Base-by-base conservation (phyloP, 2,329 filamentous ascomycete genomes). In the Coniochaeta prunicola region DNA sequence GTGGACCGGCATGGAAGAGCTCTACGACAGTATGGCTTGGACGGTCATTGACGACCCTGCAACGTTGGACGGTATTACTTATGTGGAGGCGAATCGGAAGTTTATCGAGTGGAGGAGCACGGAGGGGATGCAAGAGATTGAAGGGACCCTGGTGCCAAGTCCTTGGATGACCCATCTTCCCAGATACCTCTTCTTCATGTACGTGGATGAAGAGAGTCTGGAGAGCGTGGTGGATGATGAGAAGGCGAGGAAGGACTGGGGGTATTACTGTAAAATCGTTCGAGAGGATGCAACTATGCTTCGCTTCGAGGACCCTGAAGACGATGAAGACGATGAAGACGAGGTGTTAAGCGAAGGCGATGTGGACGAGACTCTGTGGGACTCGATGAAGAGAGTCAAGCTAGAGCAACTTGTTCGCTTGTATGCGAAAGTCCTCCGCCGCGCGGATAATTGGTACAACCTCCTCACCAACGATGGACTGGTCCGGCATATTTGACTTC, bases 131-230 rank as follows among this genome's bases (percentile, higher is more conserved):
- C 40, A 30, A 21, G 58, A 59, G 54, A 48, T 50, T 28, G 13
- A 30, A 28, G 50, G 57, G 15, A 56, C 26, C 12, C 38, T 36
- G 6, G 53, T 59, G 26, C 3, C 40, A 34, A 8, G 34, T 4
- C 30, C 7, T 3, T 30, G 24, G 48, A 2, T 5, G n/a, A n/a
- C n/a, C 15, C 17, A 26, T 15, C 2, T 2, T n/a, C 48, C 48
- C 12, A 53, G 48, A 30, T 38, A 59, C 31, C 15, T 2, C 7
- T 59, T 53, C 45, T 59, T 59, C 28, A 13, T 59, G 4, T 28
- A 57, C 24, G 58, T 59, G 34, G 58, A 59, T 28, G 40, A 59
- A n/a, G 58, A 59, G 34, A 59, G 54, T 28, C 38, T 59, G 54
- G 58, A 59, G 58, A 59, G 53, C 36, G 56, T 56, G 24, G 48